phyloP scores from a whole-genome alignment of 2,329 filamentous ascomycete species.

The Aspergillus japonicus region DNA sequence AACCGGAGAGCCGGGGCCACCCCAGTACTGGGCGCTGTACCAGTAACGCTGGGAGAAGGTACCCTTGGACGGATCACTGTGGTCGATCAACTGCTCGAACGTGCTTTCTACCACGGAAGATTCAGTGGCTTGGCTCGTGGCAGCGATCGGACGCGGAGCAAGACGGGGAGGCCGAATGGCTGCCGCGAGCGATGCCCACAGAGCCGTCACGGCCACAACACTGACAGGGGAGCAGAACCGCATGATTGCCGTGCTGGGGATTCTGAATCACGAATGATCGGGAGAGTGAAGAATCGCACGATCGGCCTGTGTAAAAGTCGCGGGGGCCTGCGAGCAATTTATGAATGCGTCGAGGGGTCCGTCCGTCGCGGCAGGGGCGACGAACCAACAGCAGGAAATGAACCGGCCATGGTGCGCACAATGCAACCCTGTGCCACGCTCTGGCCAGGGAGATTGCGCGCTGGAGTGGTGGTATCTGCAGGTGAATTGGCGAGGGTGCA shows the following conservation, averaged over 20 bases:
- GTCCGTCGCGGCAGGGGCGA: background rate
- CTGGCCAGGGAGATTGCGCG: background rate
- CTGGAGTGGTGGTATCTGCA: background rate
- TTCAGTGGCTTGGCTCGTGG: background rate
- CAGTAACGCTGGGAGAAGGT: conserved; percentile 57
- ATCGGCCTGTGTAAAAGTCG: background rate
- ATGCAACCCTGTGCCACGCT: background rate
- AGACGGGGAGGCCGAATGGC: conserved; percentile 1
- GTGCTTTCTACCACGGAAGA: background rate
- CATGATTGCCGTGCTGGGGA: background rate
- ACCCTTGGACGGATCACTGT: conserved; percentile 55
- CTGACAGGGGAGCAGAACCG: background rate
- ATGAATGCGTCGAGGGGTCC: background rate
- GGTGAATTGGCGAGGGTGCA: background rate
- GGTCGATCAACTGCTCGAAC: conserved; percentile 60
- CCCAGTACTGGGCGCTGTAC: conserved; percentile 54
- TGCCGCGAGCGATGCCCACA: background rate
- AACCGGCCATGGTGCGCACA: background rate
- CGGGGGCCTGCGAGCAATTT: background rate
- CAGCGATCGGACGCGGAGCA: background rate
- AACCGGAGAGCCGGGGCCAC: conserved; percentile 55
- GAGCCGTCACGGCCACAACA: background rate
- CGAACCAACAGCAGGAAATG: background rate
- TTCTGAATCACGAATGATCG: background rate
- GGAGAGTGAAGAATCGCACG: background rate